These are phyloP conservation scores for Ustilago bromivora DNA, from an alignment of 1,284 basidiomycete genomes.

Conservation along the genomic window DNA sequence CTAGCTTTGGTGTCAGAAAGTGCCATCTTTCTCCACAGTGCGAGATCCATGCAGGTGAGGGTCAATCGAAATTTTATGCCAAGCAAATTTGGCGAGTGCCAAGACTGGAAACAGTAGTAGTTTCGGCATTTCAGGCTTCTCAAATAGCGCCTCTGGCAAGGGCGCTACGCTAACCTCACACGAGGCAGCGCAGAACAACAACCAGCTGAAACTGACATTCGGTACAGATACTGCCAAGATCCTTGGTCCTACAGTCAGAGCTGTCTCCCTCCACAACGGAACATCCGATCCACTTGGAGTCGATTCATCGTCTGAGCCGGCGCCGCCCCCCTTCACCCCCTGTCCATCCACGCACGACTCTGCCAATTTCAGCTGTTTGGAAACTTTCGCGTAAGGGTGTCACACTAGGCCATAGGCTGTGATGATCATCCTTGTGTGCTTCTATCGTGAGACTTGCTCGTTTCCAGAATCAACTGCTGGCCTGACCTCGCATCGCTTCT, in stretches of 20 bases:
- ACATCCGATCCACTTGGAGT: constrained; percentile 2
- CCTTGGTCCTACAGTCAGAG: constrained; percentile 20
- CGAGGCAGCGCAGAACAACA: neutral
- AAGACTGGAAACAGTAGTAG: neutral
- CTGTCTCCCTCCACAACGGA: neutral
- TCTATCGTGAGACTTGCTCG: constrained; percentile 4
- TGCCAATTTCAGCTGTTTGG: neutral
- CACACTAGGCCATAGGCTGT: neutral
- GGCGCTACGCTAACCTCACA: neutral
- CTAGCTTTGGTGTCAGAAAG: neutral
- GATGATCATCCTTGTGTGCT: neutral
- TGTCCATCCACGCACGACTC: neutral
- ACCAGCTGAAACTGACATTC: neutral
- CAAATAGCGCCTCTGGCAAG: neutral
- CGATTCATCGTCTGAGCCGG: constrained; percentile 1
- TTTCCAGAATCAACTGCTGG: neutral
- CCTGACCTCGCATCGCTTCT: neutral
- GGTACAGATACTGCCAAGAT: constrained; percentile 31
- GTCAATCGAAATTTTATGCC: constrained; percentile 6
- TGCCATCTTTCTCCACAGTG: neutral
- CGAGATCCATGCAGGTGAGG: constrained; percentile 4
- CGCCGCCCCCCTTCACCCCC: neutral
- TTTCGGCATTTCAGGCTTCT: neutral
- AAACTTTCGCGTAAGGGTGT: neutral
- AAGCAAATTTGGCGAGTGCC: constrained; percentile 9